Conservation (phyloP, 2,329 filamentous ascomycete genomes). For the Massarina eburnea region DNA sequence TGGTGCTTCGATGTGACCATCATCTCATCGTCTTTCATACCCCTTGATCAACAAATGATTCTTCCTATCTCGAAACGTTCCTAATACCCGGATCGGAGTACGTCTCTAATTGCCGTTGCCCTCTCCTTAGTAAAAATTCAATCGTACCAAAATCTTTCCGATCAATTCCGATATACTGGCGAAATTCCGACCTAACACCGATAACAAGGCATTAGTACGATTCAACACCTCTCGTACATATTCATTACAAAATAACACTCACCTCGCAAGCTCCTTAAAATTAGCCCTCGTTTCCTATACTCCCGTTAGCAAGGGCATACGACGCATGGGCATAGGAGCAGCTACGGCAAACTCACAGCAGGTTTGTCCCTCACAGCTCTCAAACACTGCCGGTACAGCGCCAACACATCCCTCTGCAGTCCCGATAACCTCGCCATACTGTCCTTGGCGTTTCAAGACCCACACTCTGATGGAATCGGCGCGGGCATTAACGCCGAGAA, state of each 20-base stretch:
- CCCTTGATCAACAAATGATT: background rate
- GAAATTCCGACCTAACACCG: conserved; percentile 71
- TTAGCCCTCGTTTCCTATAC: conserved; percentile 58
- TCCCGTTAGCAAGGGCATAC: conserved; percentile 33
- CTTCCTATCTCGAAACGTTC: conserved; percentile 56
- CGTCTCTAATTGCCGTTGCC: conserved; percentile 76
- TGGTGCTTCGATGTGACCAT: background rate
- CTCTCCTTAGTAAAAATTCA: conserved; percentile 82
- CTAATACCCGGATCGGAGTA: conserved; percentile 80
- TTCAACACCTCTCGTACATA: background rate
- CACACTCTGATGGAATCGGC: background rate
- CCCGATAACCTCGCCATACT: conserved; percentile 67
- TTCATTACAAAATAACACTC: conserved; percentile 6
- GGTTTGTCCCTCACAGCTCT: conserved; percentile 82
- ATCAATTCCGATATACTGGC: conserved; percentile 66
- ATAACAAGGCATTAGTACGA: conserved; percentile 7
- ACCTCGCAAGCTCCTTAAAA: conserved; percentile 68
- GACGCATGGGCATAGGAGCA: background rate
- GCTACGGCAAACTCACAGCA: conserved; percentile 51
- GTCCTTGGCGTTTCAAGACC: background rate
- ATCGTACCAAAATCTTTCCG: conserved; percentile 86
- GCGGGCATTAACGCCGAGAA: conserved; percentile 1
- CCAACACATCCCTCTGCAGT: conserved; percentile 84
- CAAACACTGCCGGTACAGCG: conserved; percentile 83
- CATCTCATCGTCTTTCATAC: background rate